Evolutionary conservation across 1,139 yeast species (phyloP), one percentile per base, ranked within the genome.

Genomic region (Pneumocystis murina): DNA sequence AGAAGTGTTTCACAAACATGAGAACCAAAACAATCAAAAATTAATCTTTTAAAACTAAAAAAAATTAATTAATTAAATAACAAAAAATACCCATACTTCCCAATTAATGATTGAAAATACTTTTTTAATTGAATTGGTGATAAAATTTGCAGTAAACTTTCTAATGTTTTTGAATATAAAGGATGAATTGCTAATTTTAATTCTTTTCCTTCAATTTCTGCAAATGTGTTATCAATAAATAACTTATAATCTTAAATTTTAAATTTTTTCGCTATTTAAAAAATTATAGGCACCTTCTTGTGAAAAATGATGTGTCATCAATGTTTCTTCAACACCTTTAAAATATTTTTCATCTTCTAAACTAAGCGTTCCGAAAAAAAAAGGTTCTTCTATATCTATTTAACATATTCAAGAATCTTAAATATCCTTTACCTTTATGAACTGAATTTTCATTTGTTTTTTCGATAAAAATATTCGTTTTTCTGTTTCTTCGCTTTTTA

Each of bases 151-250:
- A 91, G 81, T 67, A 92, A 76, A 72, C 97, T 79, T 75, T 92
- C 99, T 79, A 92, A 80, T 66, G 92, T 79, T 72, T 92, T 92
- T 24, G 97, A 91, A 72, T 97, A 90, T 65, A 91, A 88, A 71
- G 91, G 97, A 72, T 92, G 91, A 3, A 97, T 91, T 10, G 88
- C 96, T 62, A 92, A 79, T 74, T 92, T 92, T 69, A 94, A 78
- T 74, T 92, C 98, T 70, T 91, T 90, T 6, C 97, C 97, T 64
- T 80, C 80, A 39, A 91, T 82, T 76, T 92, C 99, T 36, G 57
- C 57, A 57, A 43, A 65, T 24, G 60, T 62, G 55, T 64, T 65
- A 54, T 65, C 66, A 54, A 65, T 59, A 59, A 65, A 64, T 33
- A 59, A 30, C 6, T 61, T 61, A 30, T 61, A 39, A 28, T 65